Evolutionary conservation across 2,329 filamentous ascomycete genomes (phyloP).

Genomic region (Sporothrix globosa): DNA sequence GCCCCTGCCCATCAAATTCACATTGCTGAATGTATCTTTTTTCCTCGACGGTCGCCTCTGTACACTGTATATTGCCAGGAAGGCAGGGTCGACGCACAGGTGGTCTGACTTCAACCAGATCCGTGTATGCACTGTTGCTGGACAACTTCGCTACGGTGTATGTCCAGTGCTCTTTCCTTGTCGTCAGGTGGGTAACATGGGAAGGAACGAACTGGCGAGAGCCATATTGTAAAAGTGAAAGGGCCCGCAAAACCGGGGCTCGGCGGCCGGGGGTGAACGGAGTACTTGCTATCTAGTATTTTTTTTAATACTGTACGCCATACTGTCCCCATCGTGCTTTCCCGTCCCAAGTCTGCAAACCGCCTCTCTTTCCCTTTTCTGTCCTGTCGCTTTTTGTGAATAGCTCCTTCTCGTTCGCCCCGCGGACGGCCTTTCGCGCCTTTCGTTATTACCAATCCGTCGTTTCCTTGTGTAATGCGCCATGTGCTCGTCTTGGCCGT

Average conservation of each 20-base stretch:
- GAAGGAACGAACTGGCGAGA: neutral
- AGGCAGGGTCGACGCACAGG: neutral
- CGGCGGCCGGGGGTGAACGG: constrained; percentile 17
- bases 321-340: constrained; percentile 24
- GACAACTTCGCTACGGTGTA: neutral
- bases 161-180: neutral
- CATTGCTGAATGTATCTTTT: neutral
- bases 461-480: neutral
- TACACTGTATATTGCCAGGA: neutral
- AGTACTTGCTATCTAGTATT: neutral
- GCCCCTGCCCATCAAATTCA: neutral
- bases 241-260: constrained; percentile 26
- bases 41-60: neutral
- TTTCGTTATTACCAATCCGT: constrained; percentile 28
- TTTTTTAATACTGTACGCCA: constrained; percentile 12
- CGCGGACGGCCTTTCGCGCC: constrained; percentile 20
- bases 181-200: neutral
- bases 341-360: constrained; percentile 1
- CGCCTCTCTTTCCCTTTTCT: constrained; percentile 25
- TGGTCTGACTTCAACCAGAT: constrained; percentile 25
- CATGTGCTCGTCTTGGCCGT: neutral
- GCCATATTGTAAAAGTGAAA: neutral
- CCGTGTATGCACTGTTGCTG: neutral
- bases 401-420: constrained; percentile 25
- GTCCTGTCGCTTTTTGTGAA: constrained; percentile 22